phyloP scores from a whole-genome alignment of 2,329 filamentous ascomycete genomes.

The Colletotrichum sp. region DNA sequence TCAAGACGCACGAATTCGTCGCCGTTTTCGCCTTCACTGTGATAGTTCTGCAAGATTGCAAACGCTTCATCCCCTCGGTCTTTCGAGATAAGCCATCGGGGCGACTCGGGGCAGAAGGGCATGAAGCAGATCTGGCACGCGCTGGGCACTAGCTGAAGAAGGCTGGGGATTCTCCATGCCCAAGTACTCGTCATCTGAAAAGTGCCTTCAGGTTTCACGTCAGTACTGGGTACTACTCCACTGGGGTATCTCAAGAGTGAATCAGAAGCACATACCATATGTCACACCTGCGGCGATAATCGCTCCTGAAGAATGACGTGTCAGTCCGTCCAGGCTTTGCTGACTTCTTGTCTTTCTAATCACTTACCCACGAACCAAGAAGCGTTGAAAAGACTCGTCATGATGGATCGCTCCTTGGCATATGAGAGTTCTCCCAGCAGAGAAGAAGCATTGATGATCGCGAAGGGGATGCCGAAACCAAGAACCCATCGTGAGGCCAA shows the following conservation, averaged over 20 bases:
- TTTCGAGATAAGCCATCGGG: constrained; percentile 34
- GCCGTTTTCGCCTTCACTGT: constrained; percentile 53
- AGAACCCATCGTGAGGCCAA: constrained; percentile 56
- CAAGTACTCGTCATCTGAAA: constrained; percentile 11
- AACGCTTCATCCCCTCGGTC: constrained; percentile 36
- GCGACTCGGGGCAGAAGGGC: constrained; percentile 40
- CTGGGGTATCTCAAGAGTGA: not conserved
- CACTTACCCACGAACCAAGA: constrained; percentile 7
- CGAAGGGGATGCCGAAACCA: constrained; percentile 57
- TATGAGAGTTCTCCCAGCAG: constrained; percentile 57
- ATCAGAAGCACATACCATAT: not conserved
- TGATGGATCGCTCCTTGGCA: constrained; percentile 54
- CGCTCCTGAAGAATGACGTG: not conserved
- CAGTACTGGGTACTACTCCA: not conserved
- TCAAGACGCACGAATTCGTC: constrained; percentile 59
- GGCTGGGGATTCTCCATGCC: constrained; percentile 13
- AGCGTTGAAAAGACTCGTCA: constrained; percentile 55
- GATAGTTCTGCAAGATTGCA: constrained; percentile 41
- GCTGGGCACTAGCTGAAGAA: constrained; percentile 21
- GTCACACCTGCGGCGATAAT: constrained; percentile 9
- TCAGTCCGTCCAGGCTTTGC: not conserved
- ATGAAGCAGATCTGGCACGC: constrained; percentile 28
- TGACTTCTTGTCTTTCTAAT: not conserved
- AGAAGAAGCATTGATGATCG: constrained; percentile 53
- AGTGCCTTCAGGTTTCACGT: not conserved